A percentile compares a stretch with the other conserved stretches of the same genome.
Evolutionary conservation across 2,329 filamentous ascomycete genomes (phyloP).

Genomic region (Fusarium algeriense): DNA sequence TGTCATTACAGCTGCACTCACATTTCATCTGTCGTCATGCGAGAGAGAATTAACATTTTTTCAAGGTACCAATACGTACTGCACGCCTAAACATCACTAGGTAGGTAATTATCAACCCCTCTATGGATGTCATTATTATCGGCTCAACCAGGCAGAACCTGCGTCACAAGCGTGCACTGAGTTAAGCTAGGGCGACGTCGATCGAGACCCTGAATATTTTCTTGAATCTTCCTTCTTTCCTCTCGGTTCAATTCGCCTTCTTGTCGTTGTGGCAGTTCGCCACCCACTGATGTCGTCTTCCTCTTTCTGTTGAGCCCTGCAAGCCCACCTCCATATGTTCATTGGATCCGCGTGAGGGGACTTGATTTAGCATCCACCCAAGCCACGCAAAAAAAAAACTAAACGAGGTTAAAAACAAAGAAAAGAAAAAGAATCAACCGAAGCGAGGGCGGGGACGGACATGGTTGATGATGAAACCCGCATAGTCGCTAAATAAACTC

Average conservation of each 20-base stretch:
- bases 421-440: slow-evolving; percentile 12
- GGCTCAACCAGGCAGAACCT: slow-evolving; percentile 23
- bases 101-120: too few relatives aligned
- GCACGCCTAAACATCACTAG: not conserved
- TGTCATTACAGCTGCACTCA: not conserved
- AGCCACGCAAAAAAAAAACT: not conserved
- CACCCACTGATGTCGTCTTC: slow-evolving; percentile 16
- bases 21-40: not conserved
- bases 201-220: slow-evolving; percentile 28
- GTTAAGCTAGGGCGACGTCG: slow-evolving; percentile 8
- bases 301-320: not conserved
- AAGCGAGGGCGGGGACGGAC: slow-evolving; percentile 15
- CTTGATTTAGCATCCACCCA: slow-evolving; percentile 3
- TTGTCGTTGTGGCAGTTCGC: slow-evolving; percentile 6
- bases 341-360: slow-evolving; percentile 18
- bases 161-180: slow-evolving; percentile 32
- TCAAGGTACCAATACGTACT: not conserved
- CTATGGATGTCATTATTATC: slow-evolving; percentile 7
- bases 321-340: slow-evolving; percentile 17
- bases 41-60: not conserved
- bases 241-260: slow-evolving; percentile 3
- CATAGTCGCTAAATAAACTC: slow-evolving; percentile 6
- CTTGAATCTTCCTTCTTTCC: not conserved
- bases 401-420: not conserved
- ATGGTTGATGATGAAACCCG: slow-evolving; percentile 27